phyloP scores from a whole-genome alignment of 768 basidiomycete species.

The Mycena floridula region DNA sequence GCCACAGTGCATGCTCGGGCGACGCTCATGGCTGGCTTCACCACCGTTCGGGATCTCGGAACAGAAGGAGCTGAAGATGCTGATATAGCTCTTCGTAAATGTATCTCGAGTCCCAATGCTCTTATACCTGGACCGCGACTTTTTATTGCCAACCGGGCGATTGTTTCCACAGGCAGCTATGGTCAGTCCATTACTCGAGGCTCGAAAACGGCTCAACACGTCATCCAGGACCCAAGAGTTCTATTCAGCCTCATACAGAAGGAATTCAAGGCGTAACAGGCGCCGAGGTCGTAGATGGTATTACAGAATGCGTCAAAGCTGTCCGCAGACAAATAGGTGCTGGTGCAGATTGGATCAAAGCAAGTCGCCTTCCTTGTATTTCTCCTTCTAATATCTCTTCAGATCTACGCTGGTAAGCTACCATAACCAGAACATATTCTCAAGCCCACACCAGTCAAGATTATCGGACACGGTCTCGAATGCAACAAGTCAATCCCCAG shows the following conservation, averaged over 20 bases:
- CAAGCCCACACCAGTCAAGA: conserved; percentile 27
- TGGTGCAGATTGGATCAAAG: conserved; percentile 67
- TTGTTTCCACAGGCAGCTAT: conserved; percentile 56
- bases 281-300: conserved; percentile 54
- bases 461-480: conserved; percentile 45
- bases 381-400: neutral
- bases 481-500: conserved; percentile 32
- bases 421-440: conserved; percentile 8
- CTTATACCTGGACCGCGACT: conserved; percentile 58
- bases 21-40: conserved; percentile 58
- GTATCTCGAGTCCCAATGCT: conserved; percentile 38
- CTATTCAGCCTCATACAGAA: conserved; percentile 35
- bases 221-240: conserved; percentile 46
- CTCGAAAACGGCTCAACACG: neutral
- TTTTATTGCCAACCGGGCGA: conserved; percentile 53
- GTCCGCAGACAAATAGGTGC: conserved; percentile 58
- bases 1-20: conserved; percentile 53
- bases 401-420: conserved; percentile 48
- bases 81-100: conserved; percentile 51
- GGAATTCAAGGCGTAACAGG: conserved; percentile 53
- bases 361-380: conserved; percentile 13
- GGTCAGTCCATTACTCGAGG: conserved; percentile 27
- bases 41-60: conserved; percentile 63
- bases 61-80: conserved; percentile 63
- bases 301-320: conserved; percentile 46